Percentiles rank a stretch among this genome's conserved stretches.
phyloP scores from a whole-genome alignment of 108 stramenopile species.

The Fragilariopsis cylindrus region DNA sequence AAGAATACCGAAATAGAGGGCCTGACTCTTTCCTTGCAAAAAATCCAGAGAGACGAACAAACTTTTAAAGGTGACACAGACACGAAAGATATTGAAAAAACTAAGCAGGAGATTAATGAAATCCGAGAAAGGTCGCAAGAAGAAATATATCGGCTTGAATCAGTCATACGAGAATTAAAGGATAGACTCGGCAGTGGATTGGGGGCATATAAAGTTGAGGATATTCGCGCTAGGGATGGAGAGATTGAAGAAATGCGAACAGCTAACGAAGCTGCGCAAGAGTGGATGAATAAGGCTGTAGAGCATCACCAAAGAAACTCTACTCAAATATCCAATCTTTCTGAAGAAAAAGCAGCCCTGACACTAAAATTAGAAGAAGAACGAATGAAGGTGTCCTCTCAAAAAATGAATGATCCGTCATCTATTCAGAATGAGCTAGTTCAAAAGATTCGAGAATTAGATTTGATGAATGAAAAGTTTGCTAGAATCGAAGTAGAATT shows the following conservation, averaged over 20 bases:
- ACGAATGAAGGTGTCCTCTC: background rate
- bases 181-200: constrained; percentile 32
- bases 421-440: constrained; percentile 3
- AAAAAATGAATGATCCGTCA: background rate
- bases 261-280: constrained; percentile 68
- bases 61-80: background rate
- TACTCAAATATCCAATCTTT: constrained; percentile 41
- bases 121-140: constrained; percentile 15
- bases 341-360: constrained; percentile 36
- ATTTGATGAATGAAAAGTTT: constrained; percentile 7
- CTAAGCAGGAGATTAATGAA: constrained; percentile 23
- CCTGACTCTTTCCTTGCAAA: constrained; percentile 9
- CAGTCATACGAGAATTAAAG: constrained; percentile 43
- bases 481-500: constrained; percentile 16
- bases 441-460: constrained; percentile 13
- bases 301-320: constrained; percentile 57
- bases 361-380: constrained; percentile 13
- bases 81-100: constrained; percentile 8
- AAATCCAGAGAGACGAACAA: background rate
- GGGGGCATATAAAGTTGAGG: constrained; percentile 33
- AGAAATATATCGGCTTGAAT: constrained; percentile 43
- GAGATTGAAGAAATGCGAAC: constrained; percentile 51
- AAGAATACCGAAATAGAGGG: constrained; percentile 45
- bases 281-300: constrained; percentile 81
- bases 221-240: constrained; percentile 36